These are phyloP conservation scores for Camelina hispida DNA, from an alignment of 345 rosid genomes.

Conservation along the genomic window DNA sequence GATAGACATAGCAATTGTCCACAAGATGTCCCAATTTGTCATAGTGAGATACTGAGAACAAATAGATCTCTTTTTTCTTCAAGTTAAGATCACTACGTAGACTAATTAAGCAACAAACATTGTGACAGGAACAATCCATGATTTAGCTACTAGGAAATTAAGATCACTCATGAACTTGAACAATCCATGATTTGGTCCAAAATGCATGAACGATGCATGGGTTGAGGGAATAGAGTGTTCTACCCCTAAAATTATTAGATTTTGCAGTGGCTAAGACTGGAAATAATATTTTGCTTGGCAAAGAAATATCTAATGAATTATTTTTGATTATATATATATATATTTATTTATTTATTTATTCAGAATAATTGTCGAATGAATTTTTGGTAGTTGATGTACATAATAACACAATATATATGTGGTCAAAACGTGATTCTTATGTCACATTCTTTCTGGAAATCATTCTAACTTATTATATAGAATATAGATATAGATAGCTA, in stretches of 20 bases:
- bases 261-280: neutral
- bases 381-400: neutral
- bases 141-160: neutral
- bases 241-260: neutral
- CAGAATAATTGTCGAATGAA: neutral
- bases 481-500: neutral
- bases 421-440: conserved; percentile 19
- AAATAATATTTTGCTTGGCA: neutral
- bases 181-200: too few relatives aligned
- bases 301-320: neutral
- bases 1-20: neutral
- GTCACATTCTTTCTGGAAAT: neutral
- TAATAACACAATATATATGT: neutral
- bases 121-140: neutral
- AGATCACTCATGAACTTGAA: neutral
- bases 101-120: neutral
- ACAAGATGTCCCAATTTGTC: neutral
- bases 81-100: neutral
- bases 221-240: neutral
- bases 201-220: neutral
- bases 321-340: neutral
- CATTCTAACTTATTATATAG: neutral
- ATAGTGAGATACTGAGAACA: neutral
- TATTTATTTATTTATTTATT: neutral
- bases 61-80: neutral